Evolutionary conservation across 148 eudicot genomes (phyloP).

Genomic region (Cornus florida): DNA sequence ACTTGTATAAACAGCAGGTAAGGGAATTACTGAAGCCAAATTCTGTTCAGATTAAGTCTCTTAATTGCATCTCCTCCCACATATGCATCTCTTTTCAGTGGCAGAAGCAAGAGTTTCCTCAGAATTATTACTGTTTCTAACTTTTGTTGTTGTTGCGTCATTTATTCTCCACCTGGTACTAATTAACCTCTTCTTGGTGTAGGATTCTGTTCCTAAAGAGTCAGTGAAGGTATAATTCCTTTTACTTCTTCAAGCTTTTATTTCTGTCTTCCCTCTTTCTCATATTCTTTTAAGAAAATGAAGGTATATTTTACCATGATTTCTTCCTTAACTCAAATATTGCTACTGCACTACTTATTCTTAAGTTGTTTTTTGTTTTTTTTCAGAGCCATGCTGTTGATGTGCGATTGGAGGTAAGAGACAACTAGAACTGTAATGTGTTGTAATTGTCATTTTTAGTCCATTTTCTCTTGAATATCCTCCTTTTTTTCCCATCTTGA

Average conservation of each 20-base stretch:
- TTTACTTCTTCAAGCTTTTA: background rate
- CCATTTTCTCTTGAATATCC: background rate
- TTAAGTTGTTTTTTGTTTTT: background rate
- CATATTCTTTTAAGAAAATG: background rate
- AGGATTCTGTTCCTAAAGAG: constrained; percentile 1
- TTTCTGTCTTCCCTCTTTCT: background rate
- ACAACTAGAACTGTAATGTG: background rate
- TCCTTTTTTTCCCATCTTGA: too few relatives aligned
- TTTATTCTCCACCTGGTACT: background rate
- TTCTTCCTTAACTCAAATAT: background rate
- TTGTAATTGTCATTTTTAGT: background rate
- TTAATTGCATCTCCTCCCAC: background rate
- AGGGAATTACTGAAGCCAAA: background rate
- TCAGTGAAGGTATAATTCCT: background rate
- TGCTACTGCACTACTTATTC: background rate
- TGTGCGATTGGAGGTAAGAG: constrained; percentile 36
- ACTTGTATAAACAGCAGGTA: background rate
- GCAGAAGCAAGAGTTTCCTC: too few relatives aligned
- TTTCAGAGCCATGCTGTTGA: constrained; percentile 33
- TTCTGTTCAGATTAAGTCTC: background rate
- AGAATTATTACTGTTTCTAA: too few relatives aligned
- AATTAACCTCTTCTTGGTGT: background rate
- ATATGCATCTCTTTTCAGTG: background rate
- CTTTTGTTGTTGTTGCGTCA: background rate
- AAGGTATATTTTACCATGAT: background rate